Conservation (phyloP, 2,329 filamentous ascomycete species). For the Anisogramma anomala region DNA sequence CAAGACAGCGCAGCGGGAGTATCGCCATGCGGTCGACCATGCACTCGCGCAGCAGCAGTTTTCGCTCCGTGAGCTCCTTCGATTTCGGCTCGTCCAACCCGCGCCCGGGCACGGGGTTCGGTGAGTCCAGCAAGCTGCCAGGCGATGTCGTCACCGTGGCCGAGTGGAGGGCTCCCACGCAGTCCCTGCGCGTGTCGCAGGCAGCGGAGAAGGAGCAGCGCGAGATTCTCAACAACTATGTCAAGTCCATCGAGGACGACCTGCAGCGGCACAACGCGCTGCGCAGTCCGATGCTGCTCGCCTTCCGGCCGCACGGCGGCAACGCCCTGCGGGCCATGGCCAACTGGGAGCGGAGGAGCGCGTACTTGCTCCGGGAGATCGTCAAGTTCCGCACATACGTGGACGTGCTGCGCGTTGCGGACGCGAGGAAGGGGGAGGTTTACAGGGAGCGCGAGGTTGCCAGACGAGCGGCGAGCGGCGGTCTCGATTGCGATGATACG, state of each 20-base stretch:
- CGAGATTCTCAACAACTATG: constrained; percentile 61
- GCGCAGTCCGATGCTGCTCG: constrained; percentile 74
- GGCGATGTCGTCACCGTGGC: constrained; percentile 76
- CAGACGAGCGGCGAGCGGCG: constrained; percentile 36
- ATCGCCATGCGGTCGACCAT: constrained; percentile 34
- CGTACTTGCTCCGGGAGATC: constrained; percentile 82
- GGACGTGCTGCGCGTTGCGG: constrained; percentile 65
- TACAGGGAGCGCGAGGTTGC: constrained; percentile 48
- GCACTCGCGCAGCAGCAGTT: constrained; percentile 35
- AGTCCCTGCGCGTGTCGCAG: constrained; percentile 78
- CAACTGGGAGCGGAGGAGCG: constrained; percentile 95
- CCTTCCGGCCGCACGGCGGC: constrained; percentile 72
- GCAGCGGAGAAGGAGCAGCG: constrained; percentile 73
- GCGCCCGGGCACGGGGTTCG: constrained; percentile 34
- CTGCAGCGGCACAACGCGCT: constrained; percentile 79
- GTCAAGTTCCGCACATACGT: constrained; percentile 96
- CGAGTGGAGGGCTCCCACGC: constrained; percentile 81
- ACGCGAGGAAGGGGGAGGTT: constrained; percentile 58
- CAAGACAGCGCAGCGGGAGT: constrained; percentile 35
- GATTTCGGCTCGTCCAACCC: constrained; percentile 49
- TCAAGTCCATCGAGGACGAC: constrained; percentile 75
- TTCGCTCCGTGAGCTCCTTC: constrained; percentile 43
- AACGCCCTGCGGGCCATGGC: constrained; percentile 78
- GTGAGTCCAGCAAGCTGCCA: constrained; percentile 46
- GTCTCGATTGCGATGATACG: constrained; percentile 31